A percentile compares a stretch with the other conserved stretches of the same genome.
Conservation (phyloP, 257 asterid species). For the Solanum pimpinellifolium region DNA sequence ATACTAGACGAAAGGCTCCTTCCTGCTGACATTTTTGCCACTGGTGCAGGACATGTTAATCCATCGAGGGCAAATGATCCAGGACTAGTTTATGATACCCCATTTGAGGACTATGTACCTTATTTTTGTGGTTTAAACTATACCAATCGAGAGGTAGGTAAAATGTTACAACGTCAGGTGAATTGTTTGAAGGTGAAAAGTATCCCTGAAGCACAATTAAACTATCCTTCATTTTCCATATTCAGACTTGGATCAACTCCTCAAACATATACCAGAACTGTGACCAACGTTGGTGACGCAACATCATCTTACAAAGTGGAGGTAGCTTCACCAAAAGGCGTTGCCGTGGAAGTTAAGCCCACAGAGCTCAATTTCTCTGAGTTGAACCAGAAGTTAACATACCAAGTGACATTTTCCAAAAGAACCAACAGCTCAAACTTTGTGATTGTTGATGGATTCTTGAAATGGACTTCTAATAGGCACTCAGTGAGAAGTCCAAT, state of each 20-base stretch:
- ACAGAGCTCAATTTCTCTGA: no score
- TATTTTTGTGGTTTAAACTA: no score
- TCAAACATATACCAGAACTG: slow-evolving; percentile 26
- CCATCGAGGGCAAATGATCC: no score
- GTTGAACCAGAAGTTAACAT: no score
- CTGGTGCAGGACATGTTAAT: no score
- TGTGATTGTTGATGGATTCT: slow-evolving; percentile 13
- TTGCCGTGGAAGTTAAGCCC: background rate
- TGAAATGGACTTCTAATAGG: slow-evolving; percentile 25
- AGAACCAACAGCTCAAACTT: background rate
- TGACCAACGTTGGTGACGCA: slow-evolving; percentile 28
- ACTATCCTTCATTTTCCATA: slow-evolving; percentile 15
- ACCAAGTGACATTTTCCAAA: no score
- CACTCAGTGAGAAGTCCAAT: slow-evolving; percentile 28
- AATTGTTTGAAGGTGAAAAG: slow-evolving; percentile 9
- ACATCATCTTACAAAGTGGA: slow-evolving; percentile 13
- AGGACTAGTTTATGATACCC: no score
- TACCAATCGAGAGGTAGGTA: background rate
- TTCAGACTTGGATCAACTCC: background rate
- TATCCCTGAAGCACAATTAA: slow-evolving; percentile 10
- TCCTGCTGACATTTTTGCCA: no score
- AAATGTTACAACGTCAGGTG: slow-evolving; percentile 3
- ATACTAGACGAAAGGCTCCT: no score
- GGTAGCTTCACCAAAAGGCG: slow-evolving; percentile 9
- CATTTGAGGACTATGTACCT: no score